A percentile compares a stretch with the other conserved stretches of the same genome.
These are phyloP conservation scores for Cubamyces sp. DNA, from an alignment of 768 basidiomycete species.

Conservation along the genomic window DNA sequence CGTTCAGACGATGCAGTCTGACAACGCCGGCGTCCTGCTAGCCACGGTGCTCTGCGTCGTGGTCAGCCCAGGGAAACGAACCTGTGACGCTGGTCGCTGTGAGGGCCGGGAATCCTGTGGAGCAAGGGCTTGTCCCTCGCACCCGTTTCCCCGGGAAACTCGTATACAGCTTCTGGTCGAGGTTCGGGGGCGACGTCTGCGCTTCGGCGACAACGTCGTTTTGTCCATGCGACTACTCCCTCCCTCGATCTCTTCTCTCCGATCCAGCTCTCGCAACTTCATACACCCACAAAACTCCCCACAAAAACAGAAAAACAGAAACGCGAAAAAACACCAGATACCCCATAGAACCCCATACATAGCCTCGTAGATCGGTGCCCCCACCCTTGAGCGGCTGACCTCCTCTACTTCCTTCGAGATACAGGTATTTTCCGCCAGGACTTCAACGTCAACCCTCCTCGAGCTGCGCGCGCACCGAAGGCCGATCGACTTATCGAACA, in stretches of 20 bases:
- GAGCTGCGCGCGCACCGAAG: slow-evolving; percentile 1
- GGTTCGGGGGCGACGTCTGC: not conserved
- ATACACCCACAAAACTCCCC: not conserved
- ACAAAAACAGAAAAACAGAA: not conserved
- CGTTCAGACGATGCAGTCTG: not conserved
- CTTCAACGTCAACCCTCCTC: not conserved
- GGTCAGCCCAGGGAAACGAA: slow-evolving; percentile 4
- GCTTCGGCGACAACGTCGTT: not conserved
- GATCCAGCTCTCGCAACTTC: not conserved
- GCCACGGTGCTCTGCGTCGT: slow-evolving; percentile 1
- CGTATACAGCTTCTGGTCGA: slow-evolving; percentile 1
- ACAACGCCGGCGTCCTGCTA: not conserved
- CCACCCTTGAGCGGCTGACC: not conserved
- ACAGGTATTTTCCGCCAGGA: not conserved
- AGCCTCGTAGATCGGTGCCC: not conserved
- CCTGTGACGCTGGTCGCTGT: not conserved
- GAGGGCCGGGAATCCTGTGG: not conserved
- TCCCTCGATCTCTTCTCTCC: not conserved
- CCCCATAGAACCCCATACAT: not conserved
- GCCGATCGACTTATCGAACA: not conserved
- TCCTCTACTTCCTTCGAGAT: not conserved
- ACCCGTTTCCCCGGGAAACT: not conserved
- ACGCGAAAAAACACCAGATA: not conserved
- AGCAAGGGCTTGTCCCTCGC: slow-evolving; percentile 1
- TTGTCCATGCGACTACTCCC: not conserved